Percentiles rank a stretch among this genome's conserved stretches.
Conservation (phyloP, 179 eudicot genomes). For the Drosera spatulata region DNA sequence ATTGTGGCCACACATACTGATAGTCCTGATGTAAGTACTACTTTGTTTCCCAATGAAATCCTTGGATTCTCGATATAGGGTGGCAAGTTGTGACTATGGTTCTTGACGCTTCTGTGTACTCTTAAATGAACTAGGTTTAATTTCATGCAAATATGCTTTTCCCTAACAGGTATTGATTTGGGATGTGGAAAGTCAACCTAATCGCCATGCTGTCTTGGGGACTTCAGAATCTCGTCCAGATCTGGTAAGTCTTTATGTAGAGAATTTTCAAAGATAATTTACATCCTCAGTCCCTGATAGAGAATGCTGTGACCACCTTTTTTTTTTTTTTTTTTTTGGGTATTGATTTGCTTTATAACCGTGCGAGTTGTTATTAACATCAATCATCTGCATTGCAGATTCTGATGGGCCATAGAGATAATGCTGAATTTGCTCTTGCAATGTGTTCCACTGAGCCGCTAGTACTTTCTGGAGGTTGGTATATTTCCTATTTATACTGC, state of each 20-base stretch:
- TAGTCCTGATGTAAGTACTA: constrained; percentile 77
- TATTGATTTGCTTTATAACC: not conserved
- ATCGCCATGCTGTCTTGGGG: constrained; percentile 85
- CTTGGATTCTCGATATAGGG: too few species aligned
- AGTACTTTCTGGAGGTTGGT: constrained; percentile 91
- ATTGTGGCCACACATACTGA: constrained; percentile 97
- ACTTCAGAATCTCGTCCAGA: constrained; percentile 85
- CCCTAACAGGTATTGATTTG: constrained; percentile 65
- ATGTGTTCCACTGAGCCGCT: constrained; percentile 83
- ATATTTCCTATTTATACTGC: not conserved
- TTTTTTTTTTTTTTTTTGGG: not conserved
- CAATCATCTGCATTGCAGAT: constrained; percentile 24
- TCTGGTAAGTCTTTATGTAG: constrained; percentile 30
- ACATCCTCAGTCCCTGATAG: too few species aligned
- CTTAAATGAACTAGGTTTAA: too few species aligned
- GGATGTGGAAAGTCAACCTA: constrained; percentile 93
- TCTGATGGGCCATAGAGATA: constrained; percentile 81
- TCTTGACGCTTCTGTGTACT: too few species aligned
- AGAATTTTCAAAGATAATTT: too few species aligned
- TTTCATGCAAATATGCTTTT: too few species aligned
- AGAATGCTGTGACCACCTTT: constrained; percentile 2
- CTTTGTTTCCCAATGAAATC: too few species aligned
- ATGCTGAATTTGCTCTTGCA: constrained; percentile 92
- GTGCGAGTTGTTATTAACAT: not conserved
- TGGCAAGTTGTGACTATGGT: too few species aligned